Base-by-base conservation (phyloP, 139 green algal genomes). In the Monoraphidium neglectum region DNA sequence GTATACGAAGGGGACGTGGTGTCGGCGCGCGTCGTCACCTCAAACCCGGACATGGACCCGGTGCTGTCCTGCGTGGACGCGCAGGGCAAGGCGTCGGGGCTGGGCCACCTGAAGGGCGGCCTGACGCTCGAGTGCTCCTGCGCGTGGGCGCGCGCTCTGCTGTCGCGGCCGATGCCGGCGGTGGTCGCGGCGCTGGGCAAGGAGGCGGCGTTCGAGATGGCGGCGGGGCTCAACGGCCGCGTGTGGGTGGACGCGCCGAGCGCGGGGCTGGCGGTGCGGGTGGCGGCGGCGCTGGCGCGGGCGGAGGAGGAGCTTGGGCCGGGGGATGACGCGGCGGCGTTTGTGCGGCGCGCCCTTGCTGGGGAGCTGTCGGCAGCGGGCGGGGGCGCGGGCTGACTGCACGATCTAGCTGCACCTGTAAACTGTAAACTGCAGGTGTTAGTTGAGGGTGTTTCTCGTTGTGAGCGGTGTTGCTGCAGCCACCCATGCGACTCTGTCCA, bases 201-300 rank as follows among this genome's bases (percentile, higher is more conserved):
- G 3, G 46, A 72, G 36, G 62, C 94, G 63, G 61, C 90, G 56
- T 97, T 92, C 75, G 93, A 97, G 80, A 26, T 94, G 33, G 92
- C 90, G 2, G 83, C 93, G 36, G 93, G 93, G 23, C 54, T 91
- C 32, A 97, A 97, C 68, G 93, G 93, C 2, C 71, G 80, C 1
- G 82, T 97, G 28, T 94, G 92, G 91, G 70, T 96, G 28, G 62
- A 75, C 43, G 80, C 85, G 0, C 21, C 67, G 12, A 85, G 49
- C 23, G 37, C 57, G 0, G 64, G 67, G 1, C 83, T 73, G 1
- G 83, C 72, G 0, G 71, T 92, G 1, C 59, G 91, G 40, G 88
- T 92, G 21, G 72, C 75, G 28, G 84, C 84, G 36, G 79, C 77
- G 23, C 69, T 90, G 47, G 72, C 54, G 24, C 24, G 49, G 24